Evolutionary conservation across 2,329 filamentous ascomycete species (phyloP).

Genomic region (Raffaelea arxii): DNA sequence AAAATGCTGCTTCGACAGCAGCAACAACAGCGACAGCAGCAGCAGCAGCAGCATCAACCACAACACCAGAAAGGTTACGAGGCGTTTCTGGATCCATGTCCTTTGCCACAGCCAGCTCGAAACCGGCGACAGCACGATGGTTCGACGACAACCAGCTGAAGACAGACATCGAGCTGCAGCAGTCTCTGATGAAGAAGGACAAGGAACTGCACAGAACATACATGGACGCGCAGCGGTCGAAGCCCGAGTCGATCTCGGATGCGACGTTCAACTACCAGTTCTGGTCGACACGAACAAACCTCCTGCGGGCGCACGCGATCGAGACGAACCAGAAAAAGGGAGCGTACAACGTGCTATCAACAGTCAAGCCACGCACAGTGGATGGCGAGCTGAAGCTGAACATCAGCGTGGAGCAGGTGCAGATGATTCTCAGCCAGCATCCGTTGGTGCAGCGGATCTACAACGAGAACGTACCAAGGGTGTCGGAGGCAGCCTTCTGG

Average conservation of each 20-base stretch:
- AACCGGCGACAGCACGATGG: conserved; percentile 50
- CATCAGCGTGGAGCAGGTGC: conserved; percentile 84
- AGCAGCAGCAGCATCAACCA: conserved; percentile 13
- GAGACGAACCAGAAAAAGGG: conserved; percentile 79
- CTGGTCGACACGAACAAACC: conserved; percentile 80
- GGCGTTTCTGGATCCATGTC: conserved; percentile 62
- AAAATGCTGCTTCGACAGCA: no score
- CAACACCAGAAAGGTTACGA: conserved; percentile 20
- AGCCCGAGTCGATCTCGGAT: conserved; percentile 73
- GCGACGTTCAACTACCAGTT: conserved; percentile 84
- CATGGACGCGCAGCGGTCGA: conserved; percentile 71
- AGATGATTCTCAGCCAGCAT: conserved; percentile 87
- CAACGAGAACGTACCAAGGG: conserved; percentile 80
- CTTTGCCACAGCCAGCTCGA: conserved; percentile 57
- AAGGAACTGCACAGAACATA: conserved; percentile 70
- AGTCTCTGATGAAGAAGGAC: conserved; percentile 78
- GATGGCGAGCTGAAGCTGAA: conserved; percentile 64
- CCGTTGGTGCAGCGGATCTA: conserved; percentile 84
- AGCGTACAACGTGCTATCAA: conserved; percentile 86
- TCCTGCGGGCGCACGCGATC: conserved; percentile 83
- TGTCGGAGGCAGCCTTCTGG: conserved; percentile 80
- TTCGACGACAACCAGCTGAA: conserved; percentile 76
- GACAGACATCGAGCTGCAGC: conserved; percentile 71
- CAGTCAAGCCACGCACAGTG: conserved; percentile 70
- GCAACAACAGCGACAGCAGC: conserved; percentile 15